These are phyloP conservation scores for Eucalyptus pumila DNA, from an alignment of 345 rosid species.

Conservation along the genomic window DNA sequence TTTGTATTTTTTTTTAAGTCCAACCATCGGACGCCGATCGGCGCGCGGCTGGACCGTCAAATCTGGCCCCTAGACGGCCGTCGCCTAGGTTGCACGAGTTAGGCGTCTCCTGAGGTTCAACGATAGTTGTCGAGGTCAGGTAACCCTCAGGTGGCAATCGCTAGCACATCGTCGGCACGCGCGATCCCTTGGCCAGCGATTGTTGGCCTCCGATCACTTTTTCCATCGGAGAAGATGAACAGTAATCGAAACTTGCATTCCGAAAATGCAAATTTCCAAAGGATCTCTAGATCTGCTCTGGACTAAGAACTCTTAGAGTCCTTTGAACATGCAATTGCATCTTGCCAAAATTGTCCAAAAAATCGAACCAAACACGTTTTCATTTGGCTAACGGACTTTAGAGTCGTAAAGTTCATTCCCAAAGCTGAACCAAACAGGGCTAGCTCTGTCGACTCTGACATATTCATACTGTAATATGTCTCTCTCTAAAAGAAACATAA, in stretches of 20 bases:
- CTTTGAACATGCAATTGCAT: rapidly evolving
- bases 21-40: rapidly evolving
- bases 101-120: rapidly evolving
- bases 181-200: rapidly evolving
- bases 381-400: too few species aligned
- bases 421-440: rapidly evolving
- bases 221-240: too few species aligned
- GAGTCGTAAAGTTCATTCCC: rapidly evolving
- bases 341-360: too few species aligned
- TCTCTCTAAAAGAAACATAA: neutral
- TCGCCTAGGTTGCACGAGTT: rapidly evolving
- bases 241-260: too few species aligned
- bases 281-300: rapidly evolving
- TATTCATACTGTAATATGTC: too few species aligned
- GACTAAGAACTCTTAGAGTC: too few species aligned
- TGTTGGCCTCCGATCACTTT: rapidly evolving
- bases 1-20: too few species aligned
- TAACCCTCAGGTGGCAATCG: too few species aligned
- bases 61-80: rapidly evolving
- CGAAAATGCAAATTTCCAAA: too few species aligned
- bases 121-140: rapidly evolving
- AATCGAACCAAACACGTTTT: too few species aligned
- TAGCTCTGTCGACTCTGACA: too few species aligned
- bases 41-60: rapidly evolving
- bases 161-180: rapidly evolving